Conservation (phyloP, 768 basidiomycete genomes). For the Holtermannia corniformis region DNA sequence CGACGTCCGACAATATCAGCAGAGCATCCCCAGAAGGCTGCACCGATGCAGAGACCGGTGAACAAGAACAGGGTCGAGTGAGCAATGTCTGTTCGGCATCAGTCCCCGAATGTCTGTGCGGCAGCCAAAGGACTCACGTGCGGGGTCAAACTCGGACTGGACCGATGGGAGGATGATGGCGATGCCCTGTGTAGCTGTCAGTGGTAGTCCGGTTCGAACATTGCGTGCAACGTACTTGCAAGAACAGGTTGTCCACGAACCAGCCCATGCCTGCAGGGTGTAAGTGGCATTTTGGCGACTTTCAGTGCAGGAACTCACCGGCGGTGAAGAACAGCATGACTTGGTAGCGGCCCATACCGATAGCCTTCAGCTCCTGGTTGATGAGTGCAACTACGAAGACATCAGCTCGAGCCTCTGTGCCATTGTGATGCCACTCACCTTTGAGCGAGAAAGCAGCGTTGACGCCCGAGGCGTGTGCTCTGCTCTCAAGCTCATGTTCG, state of each 20-base stretch:
- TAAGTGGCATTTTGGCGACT: too few species aligned
- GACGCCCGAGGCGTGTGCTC: background rate
- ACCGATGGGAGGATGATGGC: slow-evolving; percentile 54
- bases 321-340: slow-evolving; percentile 18
- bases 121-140: slow-evolving; percentile 22
- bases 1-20: slow-evolving; percentile 37
- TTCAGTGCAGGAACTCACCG: too few species aligned
- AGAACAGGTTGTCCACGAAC: slow-evolving; percentile 16
- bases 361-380: slow-evolving; percentile 14
- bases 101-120: background rate
- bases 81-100: background rate
- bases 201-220: too few species aligned
- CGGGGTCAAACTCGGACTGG: slow-evolving; percentile 52
- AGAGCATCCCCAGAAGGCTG: slow-evolving; percentile 14
- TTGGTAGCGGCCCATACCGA: slow-evolving; percentile 22
- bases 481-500: background rate
- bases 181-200: slow-evolving; percentile 9
- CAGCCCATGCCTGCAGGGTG: slow-evolving; percentile 22
- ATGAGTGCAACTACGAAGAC: background rate
- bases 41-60: slow-evolving; percentile 12
- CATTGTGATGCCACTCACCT: background rate
- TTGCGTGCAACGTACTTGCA: too few species aligned
- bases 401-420: too few species aligned
- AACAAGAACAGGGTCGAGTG: slow-evolving; percentile 8
- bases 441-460: background rate